Evolutionary conservation across 352 stramenopile genomes (phyloP).

Genomic region (Phytopythium montanum): DNA sequence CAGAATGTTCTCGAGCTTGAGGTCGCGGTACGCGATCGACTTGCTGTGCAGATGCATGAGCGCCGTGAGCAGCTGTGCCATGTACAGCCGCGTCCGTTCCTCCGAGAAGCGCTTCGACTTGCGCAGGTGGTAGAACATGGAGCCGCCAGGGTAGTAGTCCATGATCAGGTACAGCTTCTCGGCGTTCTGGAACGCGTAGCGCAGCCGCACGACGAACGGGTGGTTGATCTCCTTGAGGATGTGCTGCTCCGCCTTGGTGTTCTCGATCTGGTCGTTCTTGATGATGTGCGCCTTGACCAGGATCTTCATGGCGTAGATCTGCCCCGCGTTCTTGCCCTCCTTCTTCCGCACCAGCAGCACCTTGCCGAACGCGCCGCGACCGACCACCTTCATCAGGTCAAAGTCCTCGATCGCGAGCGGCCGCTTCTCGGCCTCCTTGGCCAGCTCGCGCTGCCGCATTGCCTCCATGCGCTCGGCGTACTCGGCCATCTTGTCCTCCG

Average conservation of each 20-base stretch:
- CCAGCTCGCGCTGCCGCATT: constrained; percentile 74
- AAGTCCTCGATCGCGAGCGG: constrained; percentile 92
- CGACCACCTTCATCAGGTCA: constrained; percentile 94
- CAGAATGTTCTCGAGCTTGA: constrained; percentile 90
- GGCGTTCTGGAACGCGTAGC: constrained; percentile 85
- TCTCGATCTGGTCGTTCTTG: constrained; percentile 93
- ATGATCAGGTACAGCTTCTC: constrained; percentile 97
- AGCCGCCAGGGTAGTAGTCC: constrained; percentile 92
- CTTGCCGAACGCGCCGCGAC: constrained; percentile 95
- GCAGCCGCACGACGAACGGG: constrained; percentile 81
- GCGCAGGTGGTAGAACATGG: constrained; percentile 87
- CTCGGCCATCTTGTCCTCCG: constrained; percentile 60
- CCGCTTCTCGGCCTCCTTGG: constrained; percentile 60
- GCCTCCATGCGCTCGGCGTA: constrained; percentile 67
- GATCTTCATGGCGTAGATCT: constrained; percentile 95
- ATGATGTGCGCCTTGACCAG: constrained; percentile 92
- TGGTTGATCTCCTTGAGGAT: constrained; percentile 90
- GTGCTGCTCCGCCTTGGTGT: constrained; percentile 88
- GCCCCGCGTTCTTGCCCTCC: constrained; percentile 71
- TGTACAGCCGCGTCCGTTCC: constrained; percentile 83
- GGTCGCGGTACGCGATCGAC: constrained; percentile 86
- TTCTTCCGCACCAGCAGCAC: constrained; percentile 94
- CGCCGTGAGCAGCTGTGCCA: constrained; percentile 83
- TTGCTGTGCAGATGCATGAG: constrained; percentile 89
- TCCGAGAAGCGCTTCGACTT: constrained; percentile 87